Conservation (phyloP, 164 flowering plant genomes). For the Chloranthus sessilifolius region DNA sequence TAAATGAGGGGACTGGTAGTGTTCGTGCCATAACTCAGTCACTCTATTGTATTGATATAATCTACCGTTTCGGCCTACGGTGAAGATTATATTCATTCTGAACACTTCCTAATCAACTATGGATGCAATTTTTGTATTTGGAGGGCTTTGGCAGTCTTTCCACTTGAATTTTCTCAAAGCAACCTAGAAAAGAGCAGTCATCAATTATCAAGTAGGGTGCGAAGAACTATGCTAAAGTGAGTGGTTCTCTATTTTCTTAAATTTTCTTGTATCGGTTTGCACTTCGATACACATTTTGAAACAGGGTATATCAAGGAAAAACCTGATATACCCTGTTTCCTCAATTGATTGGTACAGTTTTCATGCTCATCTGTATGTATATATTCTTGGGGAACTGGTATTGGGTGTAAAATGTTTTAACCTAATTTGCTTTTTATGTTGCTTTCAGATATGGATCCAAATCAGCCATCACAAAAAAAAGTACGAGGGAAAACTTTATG, state of each 20-base stretch:
- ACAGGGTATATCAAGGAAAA: no score
- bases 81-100: slow-evolving; percentile 66
- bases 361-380: no score
- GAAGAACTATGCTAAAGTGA: neutral
- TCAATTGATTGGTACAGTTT: no score
- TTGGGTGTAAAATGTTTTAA: no score
- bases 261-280: no score
- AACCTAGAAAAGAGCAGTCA: slow-evolving; percentile 32
- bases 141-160: slow-evolving; percentile 76
- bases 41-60: slow-evolving; percentile 86
- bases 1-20: slow-evolving; percentile 76
- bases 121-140: slow-evolving; percentile 46
- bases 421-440: no score
- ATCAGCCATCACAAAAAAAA: no score
- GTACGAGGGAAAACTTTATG: no score
- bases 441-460: no score
- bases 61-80: slow-evolving; percentile 58
- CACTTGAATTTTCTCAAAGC: slow-evolving; percentile 65
- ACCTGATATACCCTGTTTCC: no score
- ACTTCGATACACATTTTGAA: no score
- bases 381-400: no score
- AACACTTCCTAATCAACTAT: slow-evolving; percentile 74
- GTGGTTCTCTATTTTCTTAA: neutral
- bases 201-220: neutral
- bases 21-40: slow-evolving; percentile 82